phyloP scores from a whole-genome alignment of 441 rosid genomes.

The Raphanus hybrid region DNA sequence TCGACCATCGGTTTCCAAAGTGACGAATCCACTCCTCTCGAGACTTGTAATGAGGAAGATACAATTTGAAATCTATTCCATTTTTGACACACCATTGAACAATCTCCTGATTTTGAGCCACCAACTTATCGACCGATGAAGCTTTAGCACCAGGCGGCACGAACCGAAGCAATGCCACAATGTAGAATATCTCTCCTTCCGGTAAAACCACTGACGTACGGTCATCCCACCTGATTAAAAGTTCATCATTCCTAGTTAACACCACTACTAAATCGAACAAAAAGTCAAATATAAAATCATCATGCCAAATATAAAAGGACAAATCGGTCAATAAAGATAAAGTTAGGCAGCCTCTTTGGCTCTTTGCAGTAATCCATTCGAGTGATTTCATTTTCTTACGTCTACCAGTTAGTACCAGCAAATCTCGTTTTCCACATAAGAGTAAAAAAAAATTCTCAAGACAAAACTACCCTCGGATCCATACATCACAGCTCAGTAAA shows the following conservation, averaged over 20 bases:
- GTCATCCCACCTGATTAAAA: conserved; percentile 63
- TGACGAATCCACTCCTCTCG: conserved; percentile 80
- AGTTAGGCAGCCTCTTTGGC: conserved; percentile 13
- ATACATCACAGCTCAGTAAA: conserved; percentile 1
- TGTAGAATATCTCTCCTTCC: conserved; percentile 78
- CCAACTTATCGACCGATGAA: conserved; percentile 53
- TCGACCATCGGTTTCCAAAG: conserved; percentile 76
- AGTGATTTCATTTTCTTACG: conserved; percentile 32
- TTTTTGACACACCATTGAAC: conserved; percentile 54
- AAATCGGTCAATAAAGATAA: not conserved
- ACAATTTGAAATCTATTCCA: conserved; percentile 74
- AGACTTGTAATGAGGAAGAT: conserved; percentile 83
- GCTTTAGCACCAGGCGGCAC: conserved; percentile 46
- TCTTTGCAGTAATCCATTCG: conserved; percentile 8
- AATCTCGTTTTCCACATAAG: conserved; percentile 50
- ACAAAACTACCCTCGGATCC: conserved; percentile 45
- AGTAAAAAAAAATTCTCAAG: not conserved
- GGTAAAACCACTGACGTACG: conserved; percentile 72
- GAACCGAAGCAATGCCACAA: conserved; percentile 85
- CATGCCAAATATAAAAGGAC: conserved; percentile 27
- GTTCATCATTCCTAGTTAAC: not conserved
- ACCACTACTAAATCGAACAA: not conserved
- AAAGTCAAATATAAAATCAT: not conserved
- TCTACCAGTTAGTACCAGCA: conserved; percentile 23
- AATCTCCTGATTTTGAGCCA: conserved; percentile 70